These are phyloP conservation scores for Nakaseomyces nivariensis DNA, from an alignment of 1,139 yeast species.

Conservation along the genomic window DNA sequence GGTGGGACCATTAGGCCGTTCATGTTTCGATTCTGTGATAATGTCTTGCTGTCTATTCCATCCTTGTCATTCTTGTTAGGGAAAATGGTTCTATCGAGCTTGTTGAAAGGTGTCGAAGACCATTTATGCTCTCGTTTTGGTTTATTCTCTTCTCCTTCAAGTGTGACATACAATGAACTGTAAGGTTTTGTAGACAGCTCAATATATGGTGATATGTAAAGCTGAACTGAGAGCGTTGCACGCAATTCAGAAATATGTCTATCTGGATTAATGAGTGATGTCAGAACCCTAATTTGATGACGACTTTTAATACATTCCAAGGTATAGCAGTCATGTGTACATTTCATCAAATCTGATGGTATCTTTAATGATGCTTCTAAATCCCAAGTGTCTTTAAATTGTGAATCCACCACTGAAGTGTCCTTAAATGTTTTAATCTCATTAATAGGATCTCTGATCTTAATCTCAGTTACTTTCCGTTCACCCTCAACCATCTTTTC, in stretches of 20 bases:
- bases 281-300: constrained; percentile 49
- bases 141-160: constrained; percentile 11
- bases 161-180: constrained; percentile 11
- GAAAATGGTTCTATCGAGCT: neutral
- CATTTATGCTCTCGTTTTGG: constrained; percentile 8
- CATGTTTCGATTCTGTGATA: constrained; percentile 1
- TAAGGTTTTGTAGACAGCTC: constrained; percentile 5
- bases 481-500: constrained; percentile 44
- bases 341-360: constrained; percentile 62
- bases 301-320: constrained; percentile 43
- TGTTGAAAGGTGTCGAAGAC: neutral
- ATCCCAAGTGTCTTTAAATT: constrained; percentile 62
- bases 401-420: neutral
- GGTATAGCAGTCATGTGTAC: constrained; percentile 80
- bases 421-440: neutral
- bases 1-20: constrained; percentile 63
- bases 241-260: constrained; percentile 59
- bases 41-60: constrained; percentile 7
- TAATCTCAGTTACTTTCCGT: constrained; percentile 39
- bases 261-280: constrained; percentile 46
- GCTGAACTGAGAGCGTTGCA: constrained; percentile 53
- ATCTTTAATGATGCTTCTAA: constrained; percentile 46
- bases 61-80: constrained; percentile 7
- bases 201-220: constrained; percentile 69
- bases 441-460: constrained; percentile 34